Evolutionary conservation across 805 yeast species (phyloP).

Genomic region (Suhomyces xylopsoci): DNA sequence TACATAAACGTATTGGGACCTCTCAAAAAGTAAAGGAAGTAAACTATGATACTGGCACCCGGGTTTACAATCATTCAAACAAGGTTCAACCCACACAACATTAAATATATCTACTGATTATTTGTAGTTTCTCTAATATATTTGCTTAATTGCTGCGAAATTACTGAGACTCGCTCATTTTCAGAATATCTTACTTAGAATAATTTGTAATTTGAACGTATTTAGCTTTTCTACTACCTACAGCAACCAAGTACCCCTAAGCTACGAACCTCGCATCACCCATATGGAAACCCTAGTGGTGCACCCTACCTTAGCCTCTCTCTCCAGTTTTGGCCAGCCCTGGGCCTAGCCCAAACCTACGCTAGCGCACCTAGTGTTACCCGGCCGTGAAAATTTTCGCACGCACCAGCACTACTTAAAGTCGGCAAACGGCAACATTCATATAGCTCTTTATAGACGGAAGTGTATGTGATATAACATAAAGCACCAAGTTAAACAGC

Average conservation of each 20-base stretch:
- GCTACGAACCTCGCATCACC: too few relatives aligned
- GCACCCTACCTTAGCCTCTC: neutral
- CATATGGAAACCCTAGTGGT: too few relatives aligned
- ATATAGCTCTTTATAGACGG: neutral
- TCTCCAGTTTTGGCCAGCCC: neutral
- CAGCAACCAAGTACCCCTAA: too few relatives aligned
- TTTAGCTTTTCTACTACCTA: neutral
- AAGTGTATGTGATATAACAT: neutral
- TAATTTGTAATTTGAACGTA: too few relatives aligned
- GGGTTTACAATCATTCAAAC: neutral
- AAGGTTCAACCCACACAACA: too few relatives aligned
- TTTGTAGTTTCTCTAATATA: neutral
- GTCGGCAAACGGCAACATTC: neutral
- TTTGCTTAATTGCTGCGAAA: neutral
- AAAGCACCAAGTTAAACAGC: slow-evolving; percentile 2
- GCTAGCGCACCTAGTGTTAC: slow-evolving; percentile 2
- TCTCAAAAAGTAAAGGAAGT: too few relatives aligned
- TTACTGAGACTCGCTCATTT: neutral
- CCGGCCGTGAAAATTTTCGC: slow-evolving; percentile 13
- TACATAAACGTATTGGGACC: too few relatives aligned
- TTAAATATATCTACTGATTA: too few relatives aligned
- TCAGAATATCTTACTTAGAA: neutral
- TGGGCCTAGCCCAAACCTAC: neutral
- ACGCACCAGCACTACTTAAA: slow-evolving; percentile 1
- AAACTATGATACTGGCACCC: neutral